A percentile compares a stretch with the other conserved stretches of the same genome.
Conservation (phyloP, 2,329 filamentous ascomycete genomes). For the Cadophora luteo-olivacea region DNA sequence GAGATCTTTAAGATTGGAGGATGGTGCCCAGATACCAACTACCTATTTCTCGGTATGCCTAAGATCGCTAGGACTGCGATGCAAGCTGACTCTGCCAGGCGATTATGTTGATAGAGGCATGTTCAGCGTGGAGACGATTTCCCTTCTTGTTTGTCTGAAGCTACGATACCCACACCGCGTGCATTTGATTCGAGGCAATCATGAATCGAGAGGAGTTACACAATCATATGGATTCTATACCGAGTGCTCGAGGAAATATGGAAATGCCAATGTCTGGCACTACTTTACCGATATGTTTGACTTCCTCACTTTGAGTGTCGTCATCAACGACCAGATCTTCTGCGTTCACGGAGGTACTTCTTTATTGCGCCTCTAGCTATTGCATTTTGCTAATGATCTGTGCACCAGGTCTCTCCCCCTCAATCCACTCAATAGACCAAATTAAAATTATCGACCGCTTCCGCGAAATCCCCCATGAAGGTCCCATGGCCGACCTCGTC, state of each 20-base stretch:
- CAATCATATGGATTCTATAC: slow-evolving; percentile 99
- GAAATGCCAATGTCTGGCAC: slow-evolving; percentile 98
- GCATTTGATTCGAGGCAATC: slow-evolving; percentile 95
- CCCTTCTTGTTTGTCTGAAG: slow-evolving; percentile 95
- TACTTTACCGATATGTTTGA: slow-evolving; percentile 99
- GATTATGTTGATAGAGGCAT: slow-evolving; percentile 98
- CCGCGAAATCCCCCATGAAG: slow-evolving; percentile 97
- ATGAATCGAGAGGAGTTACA: slow-evolving; percentile 96
- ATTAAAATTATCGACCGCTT: slow-evolving; percentile 99
- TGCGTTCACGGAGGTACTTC: slow-evolving; percentile 88
- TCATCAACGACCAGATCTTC: slow-evolving; percentile 99
- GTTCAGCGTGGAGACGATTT: slow-evolving; percentile 99
- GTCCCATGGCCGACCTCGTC: slow-evolving; percentile 98
- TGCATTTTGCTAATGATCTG: slow-evolving; percentile 14
- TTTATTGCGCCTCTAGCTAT: slow-evolving; percentile 7
- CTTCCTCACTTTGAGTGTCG: slow-evolving; percentile 93
- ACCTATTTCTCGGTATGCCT: slow-evolving; percentile 84
- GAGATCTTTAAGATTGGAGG: slow-evolving; percentile 99
- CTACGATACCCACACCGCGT: slow-evolving; percentile 95
- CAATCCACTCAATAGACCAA: slow-evolving; percentile 97
- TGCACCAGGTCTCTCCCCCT: slow-evolving; percentile 73
- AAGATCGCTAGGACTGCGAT: neutral
- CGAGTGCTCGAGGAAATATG: slow-evolving; percentile 96
- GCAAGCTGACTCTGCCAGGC: slow-evolving; percentile 51
- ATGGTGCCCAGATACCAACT: slow-evolving; percentile 97